A percentile compares a stretch with the other conserved stretches of the same genome.
These are phyloP conservation scores for Plasmodium coatneyi DNA, from an alignment of 169 alveolate species.

Conservation along the genomic window DNA sequence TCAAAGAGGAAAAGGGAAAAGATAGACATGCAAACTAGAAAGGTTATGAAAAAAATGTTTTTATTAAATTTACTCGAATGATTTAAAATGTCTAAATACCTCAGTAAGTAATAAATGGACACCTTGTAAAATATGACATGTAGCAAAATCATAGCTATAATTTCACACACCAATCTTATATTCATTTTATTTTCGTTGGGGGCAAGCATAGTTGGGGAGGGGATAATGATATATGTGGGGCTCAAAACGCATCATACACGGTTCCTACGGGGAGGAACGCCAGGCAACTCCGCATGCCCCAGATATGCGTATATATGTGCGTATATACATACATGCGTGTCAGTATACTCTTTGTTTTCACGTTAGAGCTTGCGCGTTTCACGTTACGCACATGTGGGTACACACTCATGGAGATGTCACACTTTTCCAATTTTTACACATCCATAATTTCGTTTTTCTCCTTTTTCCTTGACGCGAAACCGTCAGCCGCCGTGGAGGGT, in stretches of 20 bases:
- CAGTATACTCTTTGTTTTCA: neutral
- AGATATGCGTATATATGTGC: neutral
- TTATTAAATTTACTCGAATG: conserved; percentile 63
- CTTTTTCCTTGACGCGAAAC: neutral
- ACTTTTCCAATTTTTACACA: neutral
- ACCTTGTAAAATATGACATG: conserved; percentile 65
- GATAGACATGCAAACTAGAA: conserved; percentile 63
- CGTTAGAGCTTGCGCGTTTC: neutral
- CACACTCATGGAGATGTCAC: neutral
- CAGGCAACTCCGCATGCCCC: neutral
- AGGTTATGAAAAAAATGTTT: conserved; percentile 60
- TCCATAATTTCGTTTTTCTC: neutral
- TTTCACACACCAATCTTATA: conserved; percentile 30
- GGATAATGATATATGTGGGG: neutral
- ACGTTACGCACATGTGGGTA: neutral
- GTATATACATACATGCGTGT: neutral
- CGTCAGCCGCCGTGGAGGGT: neutral
- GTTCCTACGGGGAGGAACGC: neutral
- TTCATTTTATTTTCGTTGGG: conserved; percentile 24
- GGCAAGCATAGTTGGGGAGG: neutral
- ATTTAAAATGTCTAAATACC: conserved; percentile 66
- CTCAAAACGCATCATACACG: conserved; percentile 5
- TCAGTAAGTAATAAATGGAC: conserved; percentile 33
- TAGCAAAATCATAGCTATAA: conserved; percentile 39
- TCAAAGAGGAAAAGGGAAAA: conserved; percentile 63